Percentiles rank a stretch among this genome's conserved stretches.
phyloP scores from a whole-genome alignment of 2,329 filamentous ascomycete genomes.

The Paecilomyces niveus region DNA sequence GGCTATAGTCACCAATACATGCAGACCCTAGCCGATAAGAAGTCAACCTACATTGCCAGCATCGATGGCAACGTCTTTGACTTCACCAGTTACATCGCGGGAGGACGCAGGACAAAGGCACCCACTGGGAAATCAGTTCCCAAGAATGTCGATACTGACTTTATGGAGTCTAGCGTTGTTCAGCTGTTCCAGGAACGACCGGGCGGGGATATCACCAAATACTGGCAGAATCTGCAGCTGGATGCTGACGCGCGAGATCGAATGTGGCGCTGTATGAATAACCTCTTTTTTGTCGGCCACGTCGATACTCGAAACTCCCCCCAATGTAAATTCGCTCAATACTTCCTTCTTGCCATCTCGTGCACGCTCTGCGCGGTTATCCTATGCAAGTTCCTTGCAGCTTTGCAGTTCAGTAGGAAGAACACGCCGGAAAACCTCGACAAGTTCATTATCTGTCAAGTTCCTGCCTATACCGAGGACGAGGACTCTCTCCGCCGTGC shows the following conservation, averaged over 20 bases:
- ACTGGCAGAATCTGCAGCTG: slow-evolving; percentile 67
- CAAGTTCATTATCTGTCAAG: slow-evolving; percentile 97
- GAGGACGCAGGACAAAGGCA: slow-evolving; percentile 61
- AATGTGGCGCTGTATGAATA: slow-evolving; percentile 81
- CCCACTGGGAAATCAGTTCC: slow-evolving; percentile 47
- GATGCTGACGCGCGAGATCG: slow-evolving; percentile 49
- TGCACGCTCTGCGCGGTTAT: slow-evolving; percentile 74
- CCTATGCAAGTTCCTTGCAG: slow-evolving; percentile 92
- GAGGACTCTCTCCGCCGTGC: slow-evolving; percentile 95
- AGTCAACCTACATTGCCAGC: slow-evolving; percentile 63
- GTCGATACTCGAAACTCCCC: slow-evolving; percentile 84
- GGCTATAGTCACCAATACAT: slow-evolving; percentile 78
- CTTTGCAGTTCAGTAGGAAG: slow-evolving; percentile 86
- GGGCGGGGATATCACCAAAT: slow-evolving; percentile 74
- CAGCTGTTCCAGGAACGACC: slow-evolving; percentile 68
- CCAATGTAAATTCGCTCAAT: slow-evolving; percentile 79
- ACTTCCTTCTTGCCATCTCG: slow-evolving; percentile 81
- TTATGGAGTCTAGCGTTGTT: slow-evolving; percentile 71
- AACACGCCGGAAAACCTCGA: slow-evolving; percentile 92
- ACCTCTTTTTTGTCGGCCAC: slow-evolving; percentile 89
- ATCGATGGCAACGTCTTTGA: slow-evolving; percentile 80
- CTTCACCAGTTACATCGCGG: slow-evolving; percentile 71
- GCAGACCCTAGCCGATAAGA: slow-evolving; percentile 56
- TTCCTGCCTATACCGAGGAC: slow-evolving; percentile 96
- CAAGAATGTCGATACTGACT: slow-evolving; percentile 55